Conservation (phyloP, 495 filamentous ascomycete species). For the Penicillium turbatum region DNA sequence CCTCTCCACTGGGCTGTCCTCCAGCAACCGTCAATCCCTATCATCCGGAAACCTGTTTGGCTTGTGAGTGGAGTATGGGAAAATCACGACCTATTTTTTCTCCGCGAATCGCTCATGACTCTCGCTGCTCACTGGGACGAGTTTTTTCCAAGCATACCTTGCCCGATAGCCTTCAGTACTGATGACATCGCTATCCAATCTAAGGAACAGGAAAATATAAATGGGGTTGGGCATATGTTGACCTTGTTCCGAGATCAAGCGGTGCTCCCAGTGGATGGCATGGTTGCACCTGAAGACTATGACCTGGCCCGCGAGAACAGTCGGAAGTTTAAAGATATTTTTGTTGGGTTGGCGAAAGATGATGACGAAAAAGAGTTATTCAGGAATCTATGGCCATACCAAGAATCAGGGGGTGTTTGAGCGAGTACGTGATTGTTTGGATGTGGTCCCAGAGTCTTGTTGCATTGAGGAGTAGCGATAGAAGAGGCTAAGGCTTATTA, state of each 20-base stretch:
- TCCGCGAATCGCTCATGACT: conserved; percentile 29
- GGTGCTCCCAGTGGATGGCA: neutral
- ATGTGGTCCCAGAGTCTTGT: too few species aligned
- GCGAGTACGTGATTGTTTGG: too few species aligned
- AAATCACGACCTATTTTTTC: conserved; percentile 33
- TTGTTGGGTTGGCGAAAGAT: conserved; percentile 8
- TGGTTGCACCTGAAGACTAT: neutral
- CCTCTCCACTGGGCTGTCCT: conserved; percentile 31
- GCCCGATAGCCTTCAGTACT: conserved; percentile 31
- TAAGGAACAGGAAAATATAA: conserved; percentile 21
- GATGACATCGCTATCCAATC: conserved; percentile 27
- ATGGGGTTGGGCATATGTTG: neutral
- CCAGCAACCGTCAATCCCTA: conserved; percentile 16
- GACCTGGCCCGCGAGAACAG: neutral
- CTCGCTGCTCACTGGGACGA: conserved; percentile 26
- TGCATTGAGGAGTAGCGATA: too few species aligned
- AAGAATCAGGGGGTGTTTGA: conserved; percentile 13
- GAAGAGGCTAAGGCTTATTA: too few species aligned
- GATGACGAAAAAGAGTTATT: conserved; percentile 13
- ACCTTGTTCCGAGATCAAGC: neutral
- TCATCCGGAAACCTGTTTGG: conserved; percentile 29
- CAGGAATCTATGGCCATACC: conserved; percentile 34
- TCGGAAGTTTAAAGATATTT: neutral
- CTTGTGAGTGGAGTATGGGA: conserved; percentile 30
- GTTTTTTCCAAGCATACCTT: conserved; percentile 22